Conservation (phyloP, 2,329 filamentous ascomycete genomes). For the Orbilia javanica region DNA sequence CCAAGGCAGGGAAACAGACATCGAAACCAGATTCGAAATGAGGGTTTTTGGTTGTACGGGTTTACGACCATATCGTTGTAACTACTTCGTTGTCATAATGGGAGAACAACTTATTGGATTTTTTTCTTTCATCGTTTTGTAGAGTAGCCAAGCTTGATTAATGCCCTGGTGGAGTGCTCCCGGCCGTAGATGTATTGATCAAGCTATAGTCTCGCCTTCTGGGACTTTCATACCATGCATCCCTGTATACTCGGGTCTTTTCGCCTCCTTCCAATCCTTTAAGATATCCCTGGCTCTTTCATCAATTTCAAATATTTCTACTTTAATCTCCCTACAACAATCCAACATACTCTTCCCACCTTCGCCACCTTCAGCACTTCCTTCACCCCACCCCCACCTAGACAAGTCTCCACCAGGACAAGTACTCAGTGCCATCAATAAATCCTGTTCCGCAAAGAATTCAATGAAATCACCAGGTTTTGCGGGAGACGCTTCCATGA, state of each 20-base stretch:
- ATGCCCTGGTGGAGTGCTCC: no score
- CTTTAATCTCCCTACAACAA: constrained; percentile 38
- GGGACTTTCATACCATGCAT: constrained; percentile 36
- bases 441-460: constrained; percentile 83
- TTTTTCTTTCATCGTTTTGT: background rate
- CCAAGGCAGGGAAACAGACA: background rate
- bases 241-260: constrained; percentile 22
- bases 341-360: constrained; percentile 8
- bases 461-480: constrained; percentile 74
- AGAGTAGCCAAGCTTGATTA: background rate
- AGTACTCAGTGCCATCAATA: constrained; percentile 73
- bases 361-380: background rate
- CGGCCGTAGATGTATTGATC: background rate
- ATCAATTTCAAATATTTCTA: constrained; percentile 34
- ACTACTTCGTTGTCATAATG: background rate
- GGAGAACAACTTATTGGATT: background rate
- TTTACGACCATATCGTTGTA: background rate
- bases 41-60: background rate
- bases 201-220: background rate
- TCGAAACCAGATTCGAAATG: background rate
- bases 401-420: constrained; percentile 43
- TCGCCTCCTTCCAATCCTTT: constrained; percentile 22
- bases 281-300: constrained; percentile 11
- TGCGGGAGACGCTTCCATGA: constrained; percentile 77
- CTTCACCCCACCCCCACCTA: constrained; percentile 40